Evolutionary conservation across 106 monocot genomes (phyloP), one percentile per base, ranked within the genome.

Genomic region (Agapanthus africanus): DNA sequence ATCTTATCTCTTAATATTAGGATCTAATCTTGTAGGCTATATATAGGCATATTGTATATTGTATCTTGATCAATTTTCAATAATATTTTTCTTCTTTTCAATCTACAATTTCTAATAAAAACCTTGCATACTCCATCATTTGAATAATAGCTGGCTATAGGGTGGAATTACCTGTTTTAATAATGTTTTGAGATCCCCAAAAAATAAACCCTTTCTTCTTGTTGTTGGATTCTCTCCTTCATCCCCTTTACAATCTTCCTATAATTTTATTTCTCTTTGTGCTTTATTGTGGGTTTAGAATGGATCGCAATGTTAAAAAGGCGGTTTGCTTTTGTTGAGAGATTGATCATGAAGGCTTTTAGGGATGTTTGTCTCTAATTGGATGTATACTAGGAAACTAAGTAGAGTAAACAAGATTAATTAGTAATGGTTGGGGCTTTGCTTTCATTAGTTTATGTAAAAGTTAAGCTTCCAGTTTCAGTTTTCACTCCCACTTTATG

Each of bases 241-340:
- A 61, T 34, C 35, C 35, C 35, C 35, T n/a, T 61, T 35, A 61
- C 33, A 60, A 54, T 33, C 60, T 60, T 61, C 56, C 2, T 19
- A n/a, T n/a, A n/a, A 0, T 2, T n/a, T n/a, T 30, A 11, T 23
- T 23, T 23, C 52, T 23, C 22, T 23, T 23, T 52, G 22, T 52
- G 21, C 52, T 52, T 52, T 52, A n/a, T 27, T 56, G 56, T 28
- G 28, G 56, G 28, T 56, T 61, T 59, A 59, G 59, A 33, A 59
- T 59, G 59, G 30, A 59, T 59, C 33, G 33, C 34, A 61, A n/a
- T n/a, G n/a, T n/a, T n/a, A n/a, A n/a, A n/a, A 61, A 61, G 60
- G 60, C 35, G 60, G 6, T 61, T 61, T 35, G 35, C 60, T 8
- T 61, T 34, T 61, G 60, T 27, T 61, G 16, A 59, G 59, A 33